These are phyloP conservation scores for Irpex sp. DNA, from an alignment of 1,284 basidiomycete species.

Conservation along the genomic window DNA sequence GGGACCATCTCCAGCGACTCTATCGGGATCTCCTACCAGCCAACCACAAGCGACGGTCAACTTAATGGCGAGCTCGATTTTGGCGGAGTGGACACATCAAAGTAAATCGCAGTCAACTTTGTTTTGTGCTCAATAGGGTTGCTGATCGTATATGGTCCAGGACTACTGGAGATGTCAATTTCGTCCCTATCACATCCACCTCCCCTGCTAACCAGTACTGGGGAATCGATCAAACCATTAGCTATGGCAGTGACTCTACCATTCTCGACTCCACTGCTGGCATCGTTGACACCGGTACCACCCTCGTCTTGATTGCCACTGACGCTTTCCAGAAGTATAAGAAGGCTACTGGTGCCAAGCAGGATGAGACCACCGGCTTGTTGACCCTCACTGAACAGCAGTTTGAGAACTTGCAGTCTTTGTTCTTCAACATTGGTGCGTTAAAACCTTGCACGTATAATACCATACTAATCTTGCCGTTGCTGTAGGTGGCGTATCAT, in stretches of 20 bases:
- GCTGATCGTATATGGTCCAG: constrained; percentile 16
- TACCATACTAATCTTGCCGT: neutral
- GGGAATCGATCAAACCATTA: constrained; percentile 51
- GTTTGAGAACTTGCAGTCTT: constrained; percentile 46
- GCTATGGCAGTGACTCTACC: constrained; percentile 35
- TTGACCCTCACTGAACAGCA: constrained; percentile 50
- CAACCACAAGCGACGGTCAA: constrained; percentile 31
- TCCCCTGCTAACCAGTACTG: constrained; percentile 45
- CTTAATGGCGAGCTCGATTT: constrained; percentile 46
- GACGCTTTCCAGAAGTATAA: constrained; percentile 51
- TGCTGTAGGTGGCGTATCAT: constrained; percentile 27
- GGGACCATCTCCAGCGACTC: constrained; percentile 38
- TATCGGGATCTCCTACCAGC: constrained; percentile 50
- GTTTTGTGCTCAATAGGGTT: neutral
- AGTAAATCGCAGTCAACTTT: constrained; percentile 20
- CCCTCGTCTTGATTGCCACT: constrained; percentile 36
- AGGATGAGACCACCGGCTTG: constrained; percentile 51
- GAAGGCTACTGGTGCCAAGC: constrained; percentile 46
- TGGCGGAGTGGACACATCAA: constrained; percentile 42
- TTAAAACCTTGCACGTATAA: neutral
- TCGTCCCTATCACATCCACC: constrained; percentile 48
- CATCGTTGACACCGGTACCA: constrained; percentile 58
- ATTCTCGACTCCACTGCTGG: constrained; percentile 41
- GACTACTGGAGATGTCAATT: constrained; percentile 43
- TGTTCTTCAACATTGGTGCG: constrained; percentile 53